Evolutionary conservation across 495 filamentous ascomycete genomes (phyloP).

Genomic region (Penicillium coprophilum): DNA sequence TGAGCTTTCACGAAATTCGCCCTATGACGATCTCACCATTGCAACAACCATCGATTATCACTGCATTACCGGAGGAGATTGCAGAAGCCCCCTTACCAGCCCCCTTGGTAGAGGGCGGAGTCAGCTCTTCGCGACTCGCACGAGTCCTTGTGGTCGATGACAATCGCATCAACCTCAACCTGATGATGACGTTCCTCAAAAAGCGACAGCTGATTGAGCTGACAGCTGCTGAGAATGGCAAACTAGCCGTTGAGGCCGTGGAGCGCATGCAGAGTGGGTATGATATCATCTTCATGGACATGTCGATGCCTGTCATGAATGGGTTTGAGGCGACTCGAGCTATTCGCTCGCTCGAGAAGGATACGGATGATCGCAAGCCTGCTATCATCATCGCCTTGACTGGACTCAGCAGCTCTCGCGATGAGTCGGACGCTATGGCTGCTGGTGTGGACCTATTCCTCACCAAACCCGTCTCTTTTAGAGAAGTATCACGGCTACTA

Average conservation of each 20-base stretch:
- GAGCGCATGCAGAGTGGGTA: constrained; percentile 44
- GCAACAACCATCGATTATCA: constrained; percentile 9
- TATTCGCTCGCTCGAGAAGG: constrained; percentile 62
- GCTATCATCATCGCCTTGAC: constrained; percentile 70
- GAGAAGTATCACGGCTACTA: constrained; percentile 47
- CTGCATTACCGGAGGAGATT: constrained; percentile 12
- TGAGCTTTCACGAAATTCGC: not conserved
- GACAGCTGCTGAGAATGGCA: constrained; percentile 52
- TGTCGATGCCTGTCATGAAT: constrained; percentile 77
- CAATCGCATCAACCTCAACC: constrained; percentile 72
- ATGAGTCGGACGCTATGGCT: constrained; percentile 64
- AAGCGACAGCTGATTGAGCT: constrained; percentile 44
- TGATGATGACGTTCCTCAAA: constrained; percentile 62
- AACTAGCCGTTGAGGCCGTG: constrained; percentile 51
- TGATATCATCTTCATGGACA: constrained; percentile 64
- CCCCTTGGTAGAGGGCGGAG: constrained; percentile 4
- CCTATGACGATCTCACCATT: not conserved
- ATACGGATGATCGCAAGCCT: constrained; percentile 34
- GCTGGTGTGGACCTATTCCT: constrained; percentile 72
- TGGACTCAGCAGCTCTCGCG: constrained; percentile 60
- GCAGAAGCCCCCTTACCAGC: constrained; percentile 14
- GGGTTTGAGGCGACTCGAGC: constrained; percentile 70
- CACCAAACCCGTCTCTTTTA: constrained; percentile 66
- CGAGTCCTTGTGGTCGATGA: constrained; percentile 69
- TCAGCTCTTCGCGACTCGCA: constrained; percentile 12